Evolutionary conservation across 2,329 filamentous ascomycete genomes (phyloP).

Genomic region (Phialemoniopsis sp.): DNA sequence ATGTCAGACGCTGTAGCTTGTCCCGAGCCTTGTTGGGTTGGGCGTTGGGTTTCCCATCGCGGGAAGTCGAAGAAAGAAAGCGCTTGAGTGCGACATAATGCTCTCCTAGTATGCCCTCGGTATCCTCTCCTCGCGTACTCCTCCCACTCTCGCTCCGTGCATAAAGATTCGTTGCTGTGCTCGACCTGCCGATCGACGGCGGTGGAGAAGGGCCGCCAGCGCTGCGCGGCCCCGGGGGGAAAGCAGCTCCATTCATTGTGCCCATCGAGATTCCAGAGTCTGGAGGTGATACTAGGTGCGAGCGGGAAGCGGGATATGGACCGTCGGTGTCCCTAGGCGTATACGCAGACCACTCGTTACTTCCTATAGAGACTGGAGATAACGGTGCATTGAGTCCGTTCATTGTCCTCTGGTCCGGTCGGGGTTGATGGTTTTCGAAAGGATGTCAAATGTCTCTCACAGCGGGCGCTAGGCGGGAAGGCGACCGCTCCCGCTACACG

Average conservation of each 20-base stretch:
- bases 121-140: constrained; percentile 55
- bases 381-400: constrained; percentile 71
- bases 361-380: constrained; percentile 78
- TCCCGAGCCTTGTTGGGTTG: constrained; percentile 88
- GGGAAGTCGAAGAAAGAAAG: constrained; percentile 66
- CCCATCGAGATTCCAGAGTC: constrained; percentile 60
- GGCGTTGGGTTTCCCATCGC: constrained; percentile 70
- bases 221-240: constrained; percentile 51
- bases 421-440: constrained; percentile 14
- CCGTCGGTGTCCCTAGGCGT: constrained; percentile 46
- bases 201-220: constrained; percentile 74
- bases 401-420: constrained; percentile 43
- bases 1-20: constrained; percentile 84
- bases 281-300: constrained; percentile 64
- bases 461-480: too few species aligned
- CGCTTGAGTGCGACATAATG: constrained; percentile 78
- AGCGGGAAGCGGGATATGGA: constrained; percentile 48
- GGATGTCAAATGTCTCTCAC: background rate
- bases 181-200: constrained; percentile 81
- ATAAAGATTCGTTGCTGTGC: constrained; percentile 71
- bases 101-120: constrained; percentile 62
- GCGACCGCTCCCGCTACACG: too few species aligned
- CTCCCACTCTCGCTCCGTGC: constrained; percentile 62
- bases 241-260: constrained; percentile 57
- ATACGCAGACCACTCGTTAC: constrained; percentile 79